A percentile compares a stretch with the other conserved stretches of the same genome.
phyloP scores from a whole-genome alignment of 1,284 basidiomycete species.

The Caloboletus inedulis region DNA sequence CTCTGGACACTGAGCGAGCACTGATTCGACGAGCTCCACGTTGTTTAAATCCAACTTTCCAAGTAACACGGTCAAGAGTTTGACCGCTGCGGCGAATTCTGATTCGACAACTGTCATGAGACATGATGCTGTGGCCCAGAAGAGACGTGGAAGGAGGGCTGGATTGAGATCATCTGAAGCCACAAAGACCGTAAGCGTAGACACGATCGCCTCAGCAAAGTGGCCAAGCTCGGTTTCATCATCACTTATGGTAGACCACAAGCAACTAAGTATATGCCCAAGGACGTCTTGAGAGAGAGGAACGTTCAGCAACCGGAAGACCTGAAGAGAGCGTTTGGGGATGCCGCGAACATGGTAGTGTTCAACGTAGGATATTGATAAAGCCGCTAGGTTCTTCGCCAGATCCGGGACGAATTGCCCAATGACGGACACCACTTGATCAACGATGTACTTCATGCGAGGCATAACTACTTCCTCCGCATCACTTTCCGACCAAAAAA shows the following conservation, averaged over 20 bases:
- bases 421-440: constrained; percentile 66
- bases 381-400: constrained; percentile 74
- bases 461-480: constrained; percentile 47
- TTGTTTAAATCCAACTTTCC: constrained; percentile 74
- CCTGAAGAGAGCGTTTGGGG: constrained; percentile 87
- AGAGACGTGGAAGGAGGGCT: constrained; percentile 75
- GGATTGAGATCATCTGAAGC: constrained; percentile 56
- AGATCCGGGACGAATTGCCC: constrained; percentile 68
- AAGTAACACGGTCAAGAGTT: constrained; percentile 70
- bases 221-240: constrained; percentile 68
- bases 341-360: constrained; percentile 83
- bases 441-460: constrained; percentile 70
- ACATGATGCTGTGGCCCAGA: constrained; percentile 85
- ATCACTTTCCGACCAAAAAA: constrained; percentile 78
- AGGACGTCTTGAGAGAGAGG: constrained; percentile 71
- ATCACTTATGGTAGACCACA: constrained; percentile 83
- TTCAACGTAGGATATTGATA: constrained; percentile 85
- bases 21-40: constrained; percentile 54
- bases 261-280: constrained; percentile 76
- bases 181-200: constrained; percentile 72
- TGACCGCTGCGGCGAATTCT: constrained; percentile 74
- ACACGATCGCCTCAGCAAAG: constrained; percentile 83
- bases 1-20: constrained; percentile 66
- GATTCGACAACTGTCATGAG: constrained; percentile 80
- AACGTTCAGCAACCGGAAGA: constrained; percentile 85